phyloP scores from a whole-genome alignment of 257 asterid species.

The Rauvolfia tetraphylla region DNA sequence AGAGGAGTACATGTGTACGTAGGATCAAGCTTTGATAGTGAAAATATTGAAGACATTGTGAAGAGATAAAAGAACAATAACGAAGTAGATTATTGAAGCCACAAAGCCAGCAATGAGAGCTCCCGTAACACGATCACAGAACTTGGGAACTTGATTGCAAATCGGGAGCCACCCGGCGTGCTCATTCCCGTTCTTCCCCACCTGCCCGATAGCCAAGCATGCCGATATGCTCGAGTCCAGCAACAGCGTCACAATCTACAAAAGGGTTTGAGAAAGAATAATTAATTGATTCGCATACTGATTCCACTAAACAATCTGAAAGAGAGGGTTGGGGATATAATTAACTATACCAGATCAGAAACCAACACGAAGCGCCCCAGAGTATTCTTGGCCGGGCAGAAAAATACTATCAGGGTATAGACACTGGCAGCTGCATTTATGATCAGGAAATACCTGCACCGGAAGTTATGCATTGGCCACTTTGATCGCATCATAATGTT shows the following conservation, averaged over 20 bases:
- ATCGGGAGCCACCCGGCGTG: conserved; percentile 93
- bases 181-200: conserved; percentile 67
- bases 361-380: conserved; percentile 48
- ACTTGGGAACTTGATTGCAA: conserved; percentile 80
- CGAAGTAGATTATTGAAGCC: conserved; percentile 50
- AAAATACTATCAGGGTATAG: conserved; percentile 54
- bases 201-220: conserved; percentile 59
- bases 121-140: conserved; percentile 55
- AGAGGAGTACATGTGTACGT: background rate
- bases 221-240: conserved; percentile 79
- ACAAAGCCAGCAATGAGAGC: conserved; percentile 66
- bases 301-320: too few species aligned
- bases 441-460: conserved; percentile 59
- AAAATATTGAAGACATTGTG: conserved; percentile 49
- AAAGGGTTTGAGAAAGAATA: background rate
- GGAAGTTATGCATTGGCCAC: too few species aligned
- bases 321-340: too few species aligned
- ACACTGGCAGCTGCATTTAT: conserved; percentile 62
- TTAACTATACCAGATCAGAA: conserved; percentile 64
- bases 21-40: conserved; percentile 33
- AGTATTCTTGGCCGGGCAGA: conserved; percentile 45
- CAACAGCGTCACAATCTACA: conserved; percentile 54
- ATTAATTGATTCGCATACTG: background rate
- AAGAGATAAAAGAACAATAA: conserved; percentile 57
- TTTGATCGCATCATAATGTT: too few species aligned